A percentile compares a stretch with the other conserved stretches of the same genome.
Conservation (phyloP, 805 yeast genomes). For the Candida tibetensis region DNA sequence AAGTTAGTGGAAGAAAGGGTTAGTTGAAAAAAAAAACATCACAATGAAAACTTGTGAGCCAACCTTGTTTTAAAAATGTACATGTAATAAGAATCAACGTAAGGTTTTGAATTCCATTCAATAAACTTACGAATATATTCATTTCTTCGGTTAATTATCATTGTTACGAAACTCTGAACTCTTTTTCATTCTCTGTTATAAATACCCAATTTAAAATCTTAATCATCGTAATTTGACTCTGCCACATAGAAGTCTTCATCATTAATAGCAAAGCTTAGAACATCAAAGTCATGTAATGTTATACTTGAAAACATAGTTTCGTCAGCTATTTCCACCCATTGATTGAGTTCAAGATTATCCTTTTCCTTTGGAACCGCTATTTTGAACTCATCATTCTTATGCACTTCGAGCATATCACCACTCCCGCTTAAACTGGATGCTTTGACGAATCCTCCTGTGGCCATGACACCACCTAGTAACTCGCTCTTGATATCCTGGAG, state of each 20-base stretch:
- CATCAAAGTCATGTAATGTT: slow-evolving; percentile 38
- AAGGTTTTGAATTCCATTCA: no score
- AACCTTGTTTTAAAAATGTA: not conserved
- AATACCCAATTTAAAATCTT: no score
- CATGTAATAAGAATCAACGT: slow-evolving; percentile 21
- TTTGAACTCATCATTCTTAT: slow-evolving; percentile 28
- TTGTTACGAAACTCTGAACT: no score
- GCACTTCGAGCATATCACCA: no score
- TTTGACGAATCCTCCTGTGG: slow-evolving; percentile 55
- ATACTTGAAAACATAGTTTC: slow-evolving; percentile 28
- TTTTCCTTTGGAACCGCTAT: slow-evolving; percentile 44
- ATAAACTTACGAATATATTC: slow-evolving; percentile 3
- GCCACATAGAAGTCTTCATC: slow-evolving; percentile 36
- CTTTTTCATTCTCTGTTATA: slow-evolving; percentile 3
- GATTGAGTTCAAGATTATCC: slow-evolving; percentile 30
- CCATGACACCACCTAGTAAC: slow-evolving; percentile 39
- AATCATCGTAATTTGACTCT: slow-evolving; percentile 38
- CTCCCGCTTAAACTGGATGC: no score
- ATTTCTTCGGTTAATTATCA: no score
- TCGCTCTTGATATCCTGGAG: slow-evolving; percentile 17
- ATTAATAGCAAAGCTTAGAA: slow-evolving; percentile 38
- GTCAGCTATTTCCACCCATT: slow-evolving; percentile 32
- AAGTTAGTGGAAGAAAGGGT: slow-evolving; percentile 18
- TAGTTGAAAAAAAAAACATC: slow-evolving; percentile 8
- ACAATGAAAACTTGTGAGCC: no score